Percentiles rank a stretch among this genome's conserved stretches.
Evolutionary conservation across 805 yeast genomes (phyloP).

Genomic region (Candida peoriensis): DNA sequence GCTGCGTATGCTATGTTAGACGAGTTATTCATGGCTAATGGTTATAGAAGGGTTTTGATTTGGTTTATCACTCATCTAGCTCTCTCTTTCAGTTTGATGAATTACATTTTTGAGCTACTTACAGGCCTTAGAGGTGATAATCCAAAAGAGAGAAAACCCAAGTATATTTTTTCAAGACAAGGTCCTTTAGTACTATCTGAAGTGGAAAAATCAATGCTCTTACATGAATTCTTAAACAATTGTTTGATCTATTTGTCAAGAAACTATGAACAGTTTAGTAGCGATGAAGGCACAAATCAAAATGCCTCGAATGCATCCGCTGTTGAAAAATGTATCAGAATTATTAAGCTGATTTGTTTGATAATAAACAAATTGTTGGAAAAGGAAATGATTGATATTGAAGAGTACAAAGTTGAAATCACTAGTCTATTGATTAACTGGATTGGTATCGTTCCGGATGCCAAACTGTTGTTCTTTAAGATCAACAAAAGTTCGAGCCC

Average conservation of each 20-base stretch:
- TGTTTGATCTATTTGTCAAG: constrained; percentile 40
- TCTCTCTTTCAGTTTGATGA: constrained; percentile 48
- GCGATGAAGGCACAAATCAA: constrained; percentile 14
- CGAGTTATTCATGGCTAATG: constrained; percentile 66
- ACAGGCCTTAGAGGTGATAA: constrained; percentile 49
- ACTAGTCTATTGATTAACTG: constrained; percentile 58
- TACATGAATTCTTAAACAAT: constrained; percentile 66
- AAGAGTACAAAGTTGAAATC: constrained; percentile 54
- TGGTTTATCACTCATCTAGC: constrained; percentile 66
- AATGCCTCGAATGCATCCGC: constrained; percentile 16
- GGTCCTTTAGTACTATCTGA: constrained; percentile 51
- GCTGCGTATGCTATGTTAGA: constrained; percentile 55
- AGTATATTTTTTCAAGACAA: constrained; percentile 45
- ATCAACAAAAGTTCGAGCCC: constrained; percentile 20
- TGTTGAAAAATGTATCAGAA: constrained; percentile 29
- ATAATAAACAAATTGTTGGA: constrained; percentile 52
- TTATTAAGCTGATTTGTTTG: constrained; percentile 52
- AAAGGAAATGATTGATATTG: constrained; percentile 38
- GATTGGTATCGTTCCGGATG: constrained; percentile 61
- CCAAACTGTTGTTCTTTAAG: constrained; percentile 49
- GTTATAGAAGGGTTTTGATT: constrained; percentile 56
- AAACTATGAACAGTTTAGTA: constrained; percentile 22
- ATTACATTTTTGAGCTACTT: constrained; percentile 58
- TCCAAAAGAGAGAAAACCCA: constrained; percentile 12
- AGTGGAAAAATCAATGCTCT: constrained; percentile 58